Evolutionary conservation across 805 yeast genomes (phyloP).

Genomic region (Ogataea henricii): DNA sequence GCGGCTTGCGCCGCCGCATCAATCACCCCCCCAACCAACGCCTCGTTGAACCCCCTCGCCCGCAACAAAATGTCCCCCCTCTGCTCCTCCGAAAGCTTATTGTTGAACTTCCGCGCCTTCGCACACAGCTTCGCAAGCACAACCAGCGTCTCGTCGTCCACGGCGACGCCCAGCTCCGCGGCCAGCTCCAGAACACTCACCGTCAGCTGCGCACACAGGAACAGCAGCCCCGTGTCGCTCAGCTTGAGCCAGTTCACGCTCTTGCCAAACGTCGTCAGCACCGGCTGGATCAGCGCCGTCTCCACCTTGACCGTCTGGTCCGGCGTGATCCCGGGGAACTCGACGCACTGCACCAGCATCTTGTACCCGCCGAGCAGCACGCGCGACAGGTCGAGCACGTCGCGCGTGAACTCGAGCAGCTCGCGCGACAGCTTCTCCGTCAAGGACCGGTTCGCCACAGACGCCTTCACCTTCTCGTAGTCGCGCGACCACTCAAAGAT

Average conservation of each 20-base stretch:
- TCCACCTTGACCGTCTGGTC: conserved; percentile 24
- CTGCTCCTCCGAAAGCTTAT: conserved; percentile 69
- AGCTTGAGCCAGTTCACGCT: conserved; percentile 81
- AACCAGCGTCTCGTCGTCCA: conserved; percentile 56
- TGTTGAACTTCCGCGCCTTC: conserved; percentile 66
- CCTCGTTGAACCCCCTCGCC: conserved; percentile 57
- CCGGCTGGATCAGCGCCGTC: conserved; percentile 45
- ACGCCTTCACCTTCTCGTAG: conserved; percentile 31
- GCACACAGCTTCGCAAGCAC: conserved; percentile 62
- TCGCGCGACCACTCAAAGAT: conserved; percentile 73
- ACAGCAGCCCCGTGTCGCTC: conserved; percentile 73
- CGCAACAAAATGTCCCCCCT: conserved; percentile 60
- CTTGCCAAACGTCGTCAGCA: conserved; percentile 63
- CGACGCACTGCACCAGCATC: conserved; percentile 38
- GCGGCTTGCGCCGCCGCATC: conserved; percentile 3
- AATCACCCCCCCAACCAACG: conserved; percentile 52
- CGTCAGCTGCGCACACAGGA: conserved; percentile 72
- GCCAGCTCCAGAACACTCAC: conserved; percentile 68
- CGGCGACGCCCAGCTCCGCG: conserved; percentile 48
- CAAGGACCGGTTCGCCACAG: conserved; percentile 19
- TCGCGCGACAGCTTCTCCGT: conserved; percentile 27
- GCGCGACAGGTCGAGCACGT: conserved; percentile 77
- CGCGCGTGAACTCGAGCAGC: conserved; percentile 73
- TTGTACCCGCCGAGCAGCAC: conserved; percentile 65
- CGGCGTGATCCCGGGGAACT: conserved; percentile 23